Conservation (phyloP, 805 yeast genomes). For the Kluyveromyces starmeri region DNA sequence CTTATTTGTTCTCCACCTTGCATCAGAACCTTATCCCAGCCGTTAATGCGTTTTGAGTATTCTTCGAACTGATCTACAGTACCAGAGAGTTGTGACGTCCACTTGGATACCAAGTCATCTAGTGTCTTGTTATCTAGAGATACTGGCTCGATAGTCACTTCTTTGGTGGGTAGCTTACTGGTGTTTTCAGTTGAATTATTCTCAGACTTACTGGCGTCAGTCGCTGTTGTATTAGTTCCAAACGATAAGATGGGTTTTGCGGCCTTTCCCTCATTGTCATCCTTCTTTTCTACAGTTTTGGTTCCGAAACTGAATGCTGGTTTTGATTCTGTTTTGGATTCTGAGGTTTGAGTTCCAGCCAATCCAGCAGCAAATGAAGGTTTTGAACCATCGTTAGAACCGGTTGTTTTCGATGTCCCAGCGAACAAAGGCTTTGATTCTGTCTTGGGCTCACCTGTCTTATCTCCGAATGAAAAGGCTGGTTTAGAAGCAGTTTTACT, state of each 20-base stretch:
- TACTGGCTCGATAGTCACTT: slow-evolving; percentile 57
- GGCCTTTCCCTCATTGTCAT: slow-evolving; percentile 9
- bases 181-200: slow-evolving; percentile 15
- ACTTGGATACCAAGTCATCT: slow-evolving; percentile 84
- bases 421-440: slow-evolving; percentile 1
- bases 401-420: not conserved
- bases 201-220: too few species aligned
- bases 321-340: slow-evolving; percentile 7
- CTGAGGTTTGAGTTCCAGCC: slow-evolving; percentile 8
- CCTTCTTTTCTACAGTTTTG: slow-evolving; percentile 10
- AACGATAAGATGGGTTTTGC: slow-evolving; percentile 11
- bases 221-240: too few species aligned
- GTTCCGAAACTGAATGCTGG: slow-evolving; percentile 15
- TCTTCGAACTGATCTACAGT: slow-evolving; percentile 66
- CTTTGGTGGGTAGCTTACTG: slow-evolving; percentile 29
- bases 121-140: slow-evolving; percentile 83
- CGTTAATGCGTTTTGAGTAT: slow-evolving; percentile 64
- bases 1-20: slow-evolving; percentile 80
- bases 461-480: slow-evolving; percentile 11
- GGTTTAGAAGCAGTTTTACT: slow-evolving; percentile 10
- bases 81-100: slow-evolving; percentile 79
- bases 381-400: not conserved
- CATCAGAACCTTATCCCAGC: slow-evolving; percentile 81
- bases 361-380: slow-evolving; percentile 14
- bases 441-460: slow-evolving; percentile 6